These are phyloP conservation scores for Neurospora sp. DNA, from an alignment of 495 filamentous ascomycete genomes.

Conservation along the genomic window DNA sequence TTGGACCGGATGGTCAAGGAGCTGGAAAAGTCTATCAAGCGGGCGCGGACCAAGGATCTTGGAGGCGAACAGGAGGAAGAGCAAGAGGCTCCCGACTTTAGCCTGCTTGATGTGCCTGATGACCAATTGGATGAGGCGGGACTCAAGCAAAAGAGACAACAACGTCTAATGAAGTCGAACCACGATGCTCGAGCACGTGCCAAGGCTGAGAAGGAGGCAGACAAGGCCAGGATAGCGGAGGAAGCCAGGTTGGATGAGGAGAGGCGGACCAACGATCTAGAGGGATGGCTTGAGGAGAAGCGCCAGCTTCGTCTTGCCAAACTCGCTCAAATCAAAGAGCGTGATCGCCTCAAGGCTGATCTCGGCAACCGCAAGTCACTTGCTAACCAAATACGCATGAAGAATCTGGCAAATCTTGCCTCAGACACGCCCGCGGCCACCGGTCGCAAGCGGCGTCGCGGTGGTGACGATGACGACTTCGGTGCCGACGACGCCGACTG, in stretches of 20 bases:
- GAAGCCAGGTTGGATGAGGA: slow-evolving; percentile 75
- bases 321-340: slow-evolving; percentile 81
- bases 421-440: slow-evolving; percentile 63
- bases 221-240: slow-evolving; percentile 73
- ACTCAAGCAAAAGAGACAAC: slow-evolving; percentile 81
- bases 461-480: slow-evolving; percentile 78
- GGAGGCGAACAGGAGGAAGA: slow-evolving; percentile 72
- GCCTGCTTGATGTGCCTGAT: slow-evolving; percentile 79
- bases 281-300: slow-evolving; percentile 77
- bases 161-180: slow-evolving; percentile 85
- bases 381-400: slow-evolving; percentile 94
- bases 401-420: slow-evolving; percentile 91
- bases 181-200: slow-evolving; percentile 84
- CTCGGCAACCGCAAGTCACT: slow-evolving; percentile 92
- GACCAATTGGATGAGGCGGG: slow-evolving; percentile 87
- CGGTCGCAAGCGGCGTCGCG: slow-evolving; percentile 70
- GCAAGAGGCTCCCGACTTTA: slow-evolving; percentile 70
- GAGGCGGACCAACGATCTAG: slow-evolving; percentile 70
- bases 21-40: slow-evolving; percentile 77
- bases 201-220: slow-evolving; percentile 89
- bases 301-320: slow-evolving; percentile 61
- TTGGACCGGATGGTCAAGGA: slow-evolving; percentile 76
- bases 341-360: slow-evolving; percentile 83
- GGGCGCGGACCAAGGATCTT: slow-evolving; percentile 83
- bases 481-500: slow-evolving; percentile 97